Conservation (phyloP, 2,329 filamentous ascomycete genomes). For the Coniochaeta prunicola region DNA sequence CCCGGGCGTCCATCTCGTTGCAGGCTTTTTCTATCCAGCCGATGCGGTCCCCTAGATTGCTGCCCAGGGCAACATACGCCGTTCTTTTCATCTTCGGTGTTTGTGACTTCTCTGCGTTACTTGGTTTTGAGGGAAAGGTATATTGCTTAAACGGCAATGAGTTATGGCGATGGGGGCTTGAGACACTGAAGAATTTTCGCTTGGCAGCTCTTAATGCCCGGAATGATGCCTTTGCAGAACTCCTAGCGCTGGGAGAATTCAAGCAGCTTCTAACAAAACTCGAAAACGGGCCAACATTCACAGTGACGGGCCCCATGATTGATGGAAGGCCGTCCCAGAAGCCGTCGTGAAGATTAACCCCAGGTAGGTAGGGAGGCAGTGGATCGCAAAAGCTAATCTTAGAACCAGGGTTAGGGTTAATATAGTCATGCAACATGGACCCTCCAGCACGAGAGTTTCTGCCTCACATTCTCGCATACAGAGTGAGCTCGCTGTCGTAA, state of each 20-base stretch:
- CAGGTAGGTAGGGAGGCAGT: background rate
- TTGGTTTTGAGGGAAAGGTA: conserved; percentile 14
- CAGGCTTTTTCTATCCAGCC: conserved; percentile 81
- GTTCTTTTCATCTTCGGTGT: conserved; percentile 25
- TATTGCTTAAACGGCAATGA: conserved; percentile 13
- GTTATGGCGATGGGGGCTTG: conserved; percentile 5
- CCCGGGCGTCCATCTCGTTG: conserved; percentile 63
- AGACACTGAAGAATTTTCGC: conserved; percentile 10
- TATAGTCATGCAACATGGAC: background rate
- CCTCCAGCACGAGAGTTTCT: background rate
- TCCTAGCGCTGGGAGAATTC: too few species aligned
- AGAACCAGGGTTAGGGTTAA: background rate
- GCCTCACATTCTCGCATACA: background rate
- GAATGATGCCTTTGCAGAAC: background rate
- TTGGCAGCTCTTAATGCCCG: background rate
- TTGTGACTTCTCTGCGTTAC: conserved; percentile 5
- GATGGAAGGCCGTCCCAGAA: background rate
- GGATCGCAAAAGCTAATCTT: background rate
- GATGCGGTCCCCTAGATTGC: conserved; percentile 83
- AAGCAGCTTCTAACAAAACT: background rate
- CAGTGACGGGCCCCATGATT: background rate
- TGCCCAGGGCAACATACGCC: conserved; percentile 83
- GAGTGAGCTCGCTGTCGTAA: too few species aligned
- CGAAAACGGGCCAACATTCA: background rate
- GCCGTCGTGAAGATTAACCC: background rate